phyloP scores from a whole-genome alignment of 768 basidiomycete species.

The Naganishia vaughanmartiniae region DNA sequence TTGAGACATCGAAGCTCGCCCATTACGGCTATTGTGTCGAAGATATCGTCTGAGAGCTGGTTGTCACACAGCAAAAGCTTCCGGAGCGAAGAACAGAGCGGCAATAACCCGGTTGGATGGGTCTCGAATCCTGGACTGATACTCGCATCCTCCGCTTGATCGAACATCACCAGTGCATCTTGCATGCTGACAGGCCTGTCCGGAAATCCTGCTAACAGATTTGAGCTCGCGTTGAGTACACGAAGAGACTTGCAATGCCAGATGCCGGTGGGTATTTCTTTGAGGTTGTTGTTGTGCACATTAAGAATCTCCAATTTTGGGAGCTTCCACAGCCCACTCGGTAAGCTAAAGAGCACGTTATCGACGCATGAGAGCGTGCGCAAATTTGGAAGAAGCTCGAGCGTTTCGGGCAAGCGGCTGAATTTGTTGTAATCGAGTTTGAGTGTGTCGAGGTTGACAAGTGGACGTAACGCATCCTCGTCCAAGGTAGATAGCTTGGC shows the following conservation, averaged over 20 bases:
- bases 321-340: slow-evolving; percentile 70
- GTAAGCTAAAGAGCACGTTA: slow-evolving; percentile 76
- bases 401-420: slow-evolving; percentile 73
- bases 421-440: slow-evolving; percentile 84
- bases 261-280: slow-evolving; percentile 67
- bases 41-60: slow-evolving; percentile 70
- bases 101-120: slow-evolving; percentile 50
- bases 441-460: slow-evolving; percentile 68
- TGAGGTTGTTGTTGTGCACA: slow-evolving; percentile 85
- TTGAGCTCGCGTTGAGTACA: slow-evolving; percentile 82
- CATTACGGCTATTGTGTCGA: slow-evolving; percentile 71
- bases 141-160: background rate
- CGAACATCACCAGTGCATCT: slow-evolving; percentile 22
- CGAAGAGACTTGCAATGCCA: slow-evolving; percentile 78
- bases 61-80: slow-evolving; percentile 88
- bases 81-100: slow-evolving; percentile 69
- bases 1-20: slow-evolving; percentile 78
- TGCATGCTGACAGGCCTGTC: slow-evolving; percentile 58
- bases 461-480: slow-evolving; percentile 65
- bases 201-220: slow-evolving; percentile 71
- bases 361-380: slow-evolving; percentile 80
- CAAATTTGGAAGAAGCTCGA: slow-evolving; percentile 71
- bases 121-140: background rate
- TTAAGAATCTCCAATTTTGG: slow-evolving; percentile 73
- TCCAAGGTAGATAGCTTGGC: slow-evolving; percentile 83